Percentiles rank a stretch among this genome's conserved stretches.
These are phyloP conservation scores for Hypoxylon trugodes DNA, from an alignment of 495 filamentous ascomycete genomes.

Conservation along the genomic window DNA sequence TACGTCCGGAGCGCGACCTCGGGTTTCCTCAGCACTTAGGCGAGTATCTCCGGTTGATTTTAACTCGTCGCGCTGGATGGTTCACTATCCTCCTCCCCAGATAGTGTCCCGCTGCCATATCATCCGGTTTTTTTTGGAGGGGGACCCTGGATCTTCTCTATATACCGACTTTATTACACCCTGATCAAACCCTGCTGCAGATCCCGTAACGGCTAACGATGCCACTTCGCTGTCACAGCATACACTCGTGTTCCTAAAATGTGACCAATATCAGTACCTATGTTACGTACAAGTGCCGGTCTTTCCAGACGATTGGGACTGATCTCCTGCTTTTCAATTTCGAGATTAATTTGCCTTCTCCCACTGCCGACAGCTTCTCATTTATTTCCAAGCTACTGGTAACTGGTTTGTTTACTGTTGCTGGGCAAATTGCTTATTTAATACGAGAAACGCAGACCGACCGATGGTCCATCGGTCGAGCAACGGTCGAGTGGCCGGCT, in stretches of 20 bases:
- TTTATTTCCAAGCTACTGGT: conserved; percentile 32
- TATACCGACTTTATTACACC: conserved; percentile 37
- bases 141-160: conserved; percentile 39
- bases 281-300: conserved; percentile 15
- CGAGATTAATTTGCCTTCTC: conserved; percentile 28
- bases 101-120: conserved; percentile 37
- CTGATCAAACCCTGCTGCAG: conserved; percentile 39
- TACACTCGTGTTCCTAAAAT: conserved; percentile 19
- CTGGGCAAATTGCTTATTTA: not conserved
- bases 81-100: conserved; percentile 33
- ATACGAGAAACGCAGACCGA: too few species aligned
- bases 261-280: conserved; percentile 20
- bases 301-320: conserved; percentile 31
- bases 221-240: conserved; percentile 23
- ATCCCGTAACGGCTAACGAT: conserved; percentile 37
- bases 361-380: conserved; percentile 30
- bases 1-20: conserved; percentile 29
- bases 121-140: conserved; percentile 36
- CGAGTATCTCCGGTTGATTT: conserved; percentile 33
- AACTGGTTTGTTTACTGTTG: not conserved
- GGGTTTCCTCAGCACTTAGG: conserved; percentile 32
- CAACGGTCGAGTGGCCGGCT: conserved; percentile 4
- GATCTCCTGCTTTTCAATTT: conserved; percentile 18
- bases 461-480: not conserved
- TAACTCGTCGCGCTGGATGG: conserved; percentile 23